These are phyloP conservation scores for Elaphomyces granulatus DNA, from an alignment of 495 filamentous ascomycete species.

Conservation along the genomic window DNA sequence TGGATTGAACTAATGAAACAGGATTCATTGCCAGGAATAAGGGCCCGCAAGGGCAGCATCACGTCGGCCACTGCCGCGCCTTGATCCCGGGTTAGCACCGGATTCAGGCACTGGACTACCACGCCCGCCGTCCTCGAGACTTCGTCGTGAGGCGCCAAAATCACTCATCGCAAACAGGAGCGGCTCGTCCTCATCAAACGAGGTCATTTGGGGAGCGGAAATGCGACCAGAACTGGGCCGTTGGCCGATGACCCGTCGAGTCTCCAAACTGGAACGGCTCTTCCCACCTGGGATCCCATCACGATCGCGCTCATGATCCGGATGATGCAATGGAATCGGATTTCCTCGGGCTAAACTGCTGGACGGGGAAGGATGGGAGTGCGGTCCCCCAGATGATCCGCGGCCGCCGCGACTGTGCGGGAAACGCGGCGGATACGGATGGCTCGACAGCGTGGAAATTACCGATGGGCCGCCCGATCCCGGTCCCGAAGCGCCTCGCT, in stretches of 20 bases:
- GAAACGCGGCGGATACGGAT: slow-evolving; percentile 30
- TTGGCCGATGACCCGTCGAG: slow-evolving; percentile 22
- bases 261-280: slow-evolving; percentile 32
- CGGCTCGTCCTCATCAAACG: slow-evolving; percentile 58
- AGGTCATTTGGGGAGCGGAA: slow-evolving; percentile 19
- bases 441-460: slow-evolving; percentile 21
- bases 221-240: slow-evolving; percentile 23
- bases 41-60: slow-evolving; percentile 22
- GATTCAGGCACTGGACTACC: slow-evolving; percentile 25
- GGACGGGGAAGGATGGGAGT: slow-evolving; percentile 31
- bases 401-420: slow-evolving; percentile 27
- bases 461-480: slow-evolving; percentile 25
- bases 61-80: slow-evolving; percentile 29
- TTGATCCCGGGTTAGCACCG: slow-evolving; percentile 18
- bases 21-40: slow-evolving; percentile 18
- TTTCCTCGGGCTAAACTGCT: slow-evolving; percentile 28
- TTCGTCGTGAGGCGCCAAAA: slow-evolving; percentile 52
- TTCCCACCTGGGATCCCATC: slow-evolving; percentile 41
- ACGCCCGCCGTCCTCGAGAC: slow-evolving; percentile 53
- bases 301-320: slow-evolving; percentile 27
- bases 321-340: slow-evolving; percentile 20
- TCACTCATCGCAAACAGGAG: slow-evolving; percentile 83
- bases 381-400: slow-evolving; percentile 26
- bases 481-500: slow-evolving; percentile 16
- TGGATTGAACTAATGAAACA: too few species aligned